These are phyloP conservation scores for Lachnum nothofagi DNA, from an alignment of 2,329 filamentous ascomycete genomes.

Conservation along the genomic window DNA sequence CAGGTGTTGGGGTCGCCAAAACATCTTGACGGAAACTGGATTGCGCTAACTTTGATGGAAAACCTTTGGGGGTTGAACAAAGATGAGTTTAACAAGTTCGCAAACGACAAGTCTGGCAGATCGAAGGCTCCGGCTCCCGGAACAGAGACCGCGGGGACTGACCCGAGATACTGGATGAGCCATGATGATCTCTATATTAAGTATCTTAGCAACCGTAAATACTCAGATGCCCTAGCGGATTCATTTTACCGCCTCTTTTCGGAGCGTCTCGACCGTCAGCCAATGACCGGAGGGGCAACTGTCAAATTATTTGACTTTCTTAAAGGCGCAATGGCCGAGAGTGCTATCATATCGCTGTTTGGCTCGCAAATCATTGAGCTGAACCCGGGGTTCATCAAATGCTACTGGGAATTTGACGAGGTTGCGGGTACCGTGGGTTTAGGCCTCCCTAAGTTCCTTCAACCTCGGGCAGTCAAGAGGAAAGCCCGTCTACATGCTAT, in stretches of 20 bases:
- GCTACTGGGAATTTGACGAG: conserved; percentile 16
- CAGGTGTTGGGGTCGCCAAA: background rate
- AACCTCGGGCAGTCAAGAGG: conserved; percentile 1
- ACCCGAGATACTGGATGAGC: background rate
- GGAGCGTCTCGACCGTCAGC: background rate
- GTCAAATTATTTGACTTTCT: conserved; percentile 9
- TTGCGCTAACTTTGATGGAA: background rate
- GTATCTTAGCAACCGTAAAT: background rate
- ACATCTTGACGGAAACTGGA: background rate
- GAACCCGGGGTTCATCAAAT: conserved; percentile 11
- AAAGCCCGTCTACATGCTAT: conserved; percentile 13
- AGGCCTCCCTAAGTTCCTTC: conserved; percentile 11
- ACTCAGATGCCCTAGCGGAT: background rate
- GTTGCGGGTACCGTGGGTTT: conserved; percentile 8
- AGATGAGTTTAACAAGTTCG: background rate
- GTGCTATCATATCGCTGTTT: conserved; percentile 9
- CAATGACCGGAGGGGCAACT: background rate
- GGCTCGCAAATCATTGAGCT: conserved; percentile 12
- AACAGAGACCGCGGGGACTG: background rate
- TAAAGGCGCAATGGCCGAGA: conserved; percentile 13
- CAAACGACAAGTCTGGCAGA: background rate
- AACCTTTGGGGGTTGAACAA: background rate
- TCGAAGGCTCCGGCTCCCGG: background rate
- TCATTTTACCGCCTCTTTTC: background rate
- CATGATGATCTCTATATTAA: background rate